These are phyloP conservation scores for Mrakia gelida DNA, from an alignment of 768 basidiomycete genomes.

Conservation along the genomic window DNA sequence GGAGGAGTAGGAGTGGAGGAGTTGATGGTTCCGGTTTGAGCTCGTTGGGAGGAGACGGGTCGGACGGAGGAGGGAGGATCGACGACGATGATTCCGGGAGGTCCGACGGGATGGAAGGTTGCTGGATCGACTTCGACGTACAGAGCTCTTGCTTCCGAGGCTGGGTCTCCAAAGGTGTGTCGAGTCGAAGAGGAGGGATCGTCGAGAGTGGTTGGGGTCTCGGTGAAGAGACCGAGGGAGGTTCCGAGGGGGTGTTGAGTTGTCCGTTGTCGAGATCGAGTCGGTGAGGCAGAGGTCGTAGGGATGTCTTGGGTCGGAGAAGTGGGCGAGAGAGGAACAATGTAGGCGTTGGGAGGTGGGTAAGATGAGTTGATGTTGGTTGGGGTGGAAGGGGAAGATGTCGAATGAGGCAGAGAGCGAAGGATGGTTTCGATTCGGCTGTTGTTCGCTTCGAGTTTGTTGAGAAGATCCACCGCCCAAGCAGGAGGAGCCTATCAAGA, in stretches of 20 bases:
- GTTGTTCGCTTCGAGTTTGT: slow-evolving; percentile 4
- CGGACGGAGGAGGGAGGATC: background rate
- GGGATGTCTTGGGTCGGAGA: background rate
- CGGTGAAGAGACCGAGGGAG: slow-evolving; percentile 4
- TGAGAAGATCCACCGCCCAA: background rate
- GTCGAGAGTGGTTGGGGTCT: background rate
- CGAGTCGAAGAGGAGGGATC: background rate
- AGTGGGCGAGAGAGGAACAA: background rate
- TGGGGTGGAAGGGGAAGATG: background rate
- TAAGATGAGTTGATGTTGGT: background rate
- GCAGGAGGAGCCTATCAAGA: slow-evolving; percentile 1
- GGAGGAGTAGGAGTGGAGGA: background rate
- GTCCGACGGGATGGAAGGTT: background rate
- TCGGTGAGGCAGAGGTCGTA: background rate
- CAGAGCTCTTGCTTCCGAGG: background rate
- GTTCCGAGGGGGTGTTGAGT: slow-evolving; percentile 1
- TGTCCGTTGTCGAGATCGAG: background rate
- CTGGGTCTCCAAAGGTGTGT: background rate
- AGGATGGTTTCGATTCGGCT: slow-evolving; percentile 3
- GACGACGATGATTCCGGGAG: background rate
- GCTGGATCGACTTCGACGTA: background rate
- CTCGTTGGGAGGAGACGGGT: background rate
- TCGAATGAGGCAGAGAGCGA: background rate
- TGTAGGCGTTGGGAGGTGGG: background rate
- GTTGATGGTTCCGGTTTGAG: background rate